phyloP scores from a whole-genome alignment of 495 filamentous ascomycete species.

The Annulohypoxylon bovei region DNA sequence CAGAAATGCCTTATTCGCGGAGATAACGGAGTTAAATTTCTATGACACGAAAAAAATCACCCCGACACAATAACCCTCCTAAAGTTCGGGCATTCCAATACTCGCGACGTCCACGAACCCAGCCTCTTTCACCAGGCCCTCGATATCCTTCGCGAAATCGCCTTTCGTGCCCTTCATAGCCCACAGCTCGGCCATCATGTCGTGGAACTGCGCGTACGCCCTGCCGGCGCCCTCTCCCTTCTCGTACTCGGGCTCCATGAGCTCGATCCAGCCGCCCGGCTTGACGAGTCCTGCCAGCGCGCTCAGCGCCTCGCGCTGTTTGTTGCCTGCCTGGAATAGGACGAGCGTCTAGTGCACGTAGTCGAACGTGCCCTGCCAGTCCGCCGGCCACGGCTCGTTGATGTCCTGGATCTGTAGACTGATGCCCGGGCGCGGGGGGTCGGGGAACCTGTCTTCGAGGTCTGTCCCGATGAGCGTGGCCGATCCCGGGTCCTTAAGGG shows the following conservation, averaged over 20 bases:
- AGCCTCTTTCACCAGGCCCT: slow-evolving; percentile 5
- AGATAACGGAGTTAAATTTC: too few relatives aligned
- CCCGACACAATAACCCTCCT: too few relatives aligned
- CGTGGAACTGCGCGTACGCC: slow-evolving; percentile 5
- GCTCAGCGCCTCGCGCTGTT: slow-evolving; percentile 3
- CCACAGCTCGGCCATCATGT: slow-evolving; percentile 12
- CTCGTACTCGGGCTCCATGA: slow-evolving; percentile 20
- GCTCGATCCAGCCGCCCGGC: slow-evolving; percentile 34
- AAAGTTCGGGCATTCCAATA: too few relatives aligned
- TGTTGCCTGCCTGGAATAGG: slow-evolving; percentile 13
- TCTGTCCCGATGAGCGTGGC: slow-evolving; percentile 25
- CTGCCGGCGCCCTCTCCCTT: background rate
- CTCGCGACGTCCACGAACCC: slow-evolving; percentile 15
- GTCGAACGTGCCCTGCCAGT: slow-evolving; percentile 17
- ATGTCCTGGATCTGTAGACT: slow-evolving; percentile 22
- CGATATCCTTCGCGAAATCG: slow-evolving; percentile 7
- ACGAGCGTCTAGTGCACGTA: slow-evolving; percentile 30
- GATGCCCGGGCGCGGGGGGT: slow-evolving; percentile 18
- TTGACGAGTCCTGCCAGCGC: slow-evolving; percentile 25
- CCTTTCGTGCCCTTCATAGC: background rate
- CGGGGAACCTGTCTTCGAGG: slow-evolving; percentile 12
- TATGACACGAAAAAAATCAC: too few relatives aligned
- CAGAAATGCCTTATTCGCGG: too few relatives aligned
- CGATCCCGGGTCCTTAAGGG: slow-evolving; percentile 9
- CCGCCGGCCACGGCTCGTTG: slow-evolving; percentile 26